phyloP scores from a whole-genome alignment of 495 filamentous ascomycete species.

The Lepidopterella palustris region DNA sequence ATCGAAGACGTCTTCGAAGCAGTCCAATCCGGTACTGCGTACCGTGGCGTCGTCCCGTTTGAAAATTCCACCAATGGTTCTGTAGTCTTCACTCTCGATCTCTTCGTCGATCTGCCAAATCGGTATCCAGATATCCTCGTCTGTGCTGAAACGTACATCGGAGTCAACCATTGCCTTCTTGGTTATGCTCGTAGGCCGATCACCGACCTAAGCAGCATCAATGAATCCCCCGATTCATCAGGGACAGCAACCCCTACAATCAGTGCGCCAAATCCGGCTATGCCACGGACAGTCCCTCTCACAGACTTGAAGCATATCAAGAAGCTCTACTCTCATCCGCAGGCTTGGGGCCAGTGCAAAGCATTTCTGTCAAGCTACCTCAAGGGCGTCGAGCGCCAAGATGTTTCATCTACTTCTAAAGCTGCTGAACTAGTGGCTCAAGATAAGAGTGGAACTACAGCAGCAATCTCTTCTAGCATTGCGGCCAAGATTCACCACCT shows the following conservation, averaged over 20 bases:
- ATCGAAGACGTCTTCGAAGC: slow-evolving; percentile 68
- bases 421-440: slow-evolving; percentile 69
- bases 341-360: slow-evolving; percentile 91
- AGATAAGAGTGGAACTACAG: slow-evolving; percentile 54
- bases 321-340: slow-evolving; percentile 73
- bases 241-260: slow-evolving; percentile 22
- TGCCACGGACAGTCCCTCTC: slow-evolving; percentile 36
- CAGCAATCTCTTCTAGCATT: slow-evolving; percentile 68
- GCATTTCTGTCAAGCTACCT: slow-evolving; percentile 60
- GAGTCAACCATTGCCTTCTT: slow-evolving; percentile 80
- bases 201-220: background rate
- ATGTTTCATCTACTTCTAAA: slow-evolving; percentile 78
- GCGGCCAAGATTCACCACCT: slow-evolving; percentile 64
- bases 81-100: slow-evolving; percentile 81
- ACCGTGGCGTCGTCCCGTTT: slow-evolving; percentile 82
- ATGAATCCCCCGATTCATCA: slow-evolving; percentile 12
- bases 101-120: slow-evolving; percentile 64
- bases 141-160: slow-evolving; percentile 73
- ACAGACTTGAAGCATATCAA: slow-evolving; percentile 45
- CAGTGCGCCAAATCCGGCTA: slow-evolving; percentile 10
- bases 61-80: slow-evolving; percentile 94
- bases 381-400: slow-evolving; percentile 65
- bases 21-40: slow-evolving; percentile 56
- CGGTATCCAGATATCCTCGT: slow-evolving; percentile 60
- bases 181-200: slow-evolving; percentile 29